Evolutionary conservation across 106 monocot species (phyloP), one percentile per base, ranked within the genome.

Genomic region (Dioscorea alata): DNA sequence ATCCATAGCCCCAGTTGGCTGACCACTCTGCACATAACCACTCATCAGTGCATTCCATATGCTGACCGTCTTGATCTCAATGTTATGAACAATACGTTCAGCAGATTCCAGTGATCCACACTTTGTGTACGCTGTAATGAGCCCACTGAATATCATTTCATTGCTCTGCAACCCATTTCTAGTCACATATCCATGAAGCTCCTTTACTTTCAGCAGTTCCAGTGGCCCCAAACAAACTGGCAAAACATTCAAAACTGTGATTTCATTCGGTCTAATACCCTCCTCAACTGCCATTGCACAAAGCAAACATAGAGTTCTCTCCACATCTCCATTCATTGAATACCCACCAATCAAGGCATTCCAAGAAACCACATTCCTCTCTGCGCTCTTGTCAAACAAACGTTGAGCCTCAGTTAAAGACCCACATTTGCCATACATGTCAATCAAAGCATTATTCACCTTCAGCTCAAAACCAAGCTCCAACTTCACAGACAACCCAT

Each of bases 11-110:
- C 50, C 76, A 1, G 22, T 64, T 23, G 87, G 79, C 32, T 91
- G 80, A 9, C 77, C 91, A 78, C 84, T 91, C 69, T 87, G 87
- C 14, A 87, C 87, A 61, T 67, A 75, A 23, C 91, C 91, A 35
- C 91, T 84, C 4, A 91, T 85, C 6, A 91, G 18, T 24, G 91
- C 87, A 80, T 91, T 91, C 86, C 86, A 87, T 48, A 81, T 64
- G 59, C 72, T 79, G 13, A 89, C 76, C 0, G 80, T 81, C 81
- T 74, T 75, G 10, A 72, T 50, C 6, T 50, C 71, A n/a, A 77
- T 73, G 9, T 68, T 19, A 31, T 70, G 13, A 32, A 89, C 83
- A 18, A 84, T 69, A 49, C 58, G 12, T 8, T 61, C 50, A 48
- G 88, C 88, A 33, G 69, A 75, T 23, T 67, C 68, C 20, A 83